phyloP scores from a whole-genome alignment of 1,284 basidiomycete genomes.

The Rhodotorula sp. region DNA sequence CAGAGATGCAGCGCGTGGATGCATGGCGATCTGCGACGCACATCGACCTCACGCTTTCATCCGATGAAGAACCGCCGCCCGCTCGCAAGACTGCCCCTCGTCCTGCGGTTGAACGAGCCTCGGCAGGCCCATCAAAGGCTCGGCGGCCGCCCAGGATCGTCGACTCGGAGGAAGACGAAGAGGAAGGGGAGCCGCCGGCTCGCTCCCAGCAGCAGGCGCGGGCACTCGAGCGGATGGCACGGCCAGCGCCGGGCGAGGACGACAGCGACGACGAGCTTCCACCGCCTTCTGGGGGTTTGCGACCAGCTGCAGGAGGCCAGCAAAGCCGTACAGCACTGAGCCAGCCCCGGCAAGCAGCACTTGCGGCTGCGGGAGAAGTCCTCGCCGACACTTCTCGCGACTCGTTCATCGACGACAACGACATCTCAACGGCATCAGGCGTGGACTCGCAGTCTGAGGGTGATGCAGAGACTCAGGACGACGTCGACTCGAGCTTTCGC shows the following conservation, averaged over 20 bases:
- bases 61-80: background rate
- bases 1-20: background rate
- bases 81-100: background rate
- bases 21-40: background rate
- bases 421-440: background rate
- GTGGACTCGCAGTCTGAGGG: background rate
- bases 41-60: conserved; percentile 5
- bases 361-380: background rate
- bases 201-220: background rate
- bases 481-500: background rate
- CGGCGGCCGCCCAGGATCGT: conserved; percentile 1
- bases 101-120: background rate
- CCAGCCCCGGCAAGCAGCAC: background rate
- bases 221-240: background rate
- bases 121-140: no score
- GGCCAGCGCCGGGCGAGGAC: background rate
- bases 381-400: conserved; percentile 7
- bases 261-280: background rate
- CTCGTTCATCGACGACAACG: conserved; percentile 6
- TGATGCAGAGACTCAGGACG: background rate
- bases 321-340: background rate
- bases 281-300: background rate
- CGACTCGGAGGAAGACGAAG: background rate
- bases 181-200: background rate
- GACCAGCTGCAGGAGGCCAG: no score